Evolutionary conservation across 2,329 filamentous ascomycete genomes (phyloP).

Genomic region (Trichophyton benhamiae): DNA sequence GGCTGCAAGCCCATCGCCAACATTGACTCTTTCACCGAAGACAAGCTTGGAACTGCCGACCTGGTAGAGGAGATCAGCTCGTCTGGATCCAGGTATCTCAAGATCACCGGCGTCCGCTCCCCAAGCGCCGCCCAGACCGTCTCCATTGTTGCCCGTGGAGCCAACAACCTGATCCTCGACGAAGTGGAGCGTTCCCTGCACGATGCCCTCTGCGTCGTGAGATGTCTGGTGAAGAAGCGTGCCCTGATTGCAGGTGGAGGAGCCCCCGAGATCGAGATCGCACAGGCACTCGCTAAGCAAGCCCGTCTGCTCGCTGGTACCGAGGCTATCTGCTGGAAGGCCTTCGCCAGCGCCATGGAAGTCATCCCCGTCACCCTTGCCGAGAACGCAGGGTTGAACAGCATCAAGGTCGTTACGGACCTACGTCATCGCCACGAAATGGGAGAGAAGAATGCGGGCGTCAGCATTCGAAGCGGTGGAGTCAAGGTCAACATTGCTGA

Average conservation of each 20-base stretch:
- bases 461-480: conserved; percentile 94
- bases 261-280: conserved; percentile 92
- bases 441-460: conserved; percentile 89
- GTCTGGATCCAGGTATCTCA: conserved; percentile 82
- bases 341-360: conserved; percentile 94
- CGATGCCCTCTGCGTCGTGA: conserved; percentile 93
- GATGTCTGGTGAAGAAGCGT: conserved; percentile 98
- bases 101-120: conserved; percentile 80
- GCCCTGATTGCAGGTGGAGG: conserved; percentile 96
- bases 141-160: conserved; percentile 85
- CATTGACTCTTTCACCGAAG: conserved; percentile 95
- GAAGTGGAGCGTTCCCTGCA: conserved; percentile 94
- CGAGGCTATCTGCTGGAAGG: conserved; percentile 97
- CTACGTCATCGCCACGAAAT: conserved; percentile 86
- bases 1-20: conserved; percentile 98
- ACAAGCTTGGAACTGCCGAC: conserved; percentile 90
- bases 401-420: conserved; percentile 97
- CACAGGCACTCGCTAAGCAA: conserved; percentile 69
- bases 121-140: conserved; percentile 65
- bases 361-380: conserved; percentile 93
- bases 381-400: conserved; percentile 94
- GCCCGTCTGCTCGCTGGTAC: conserved; percentile 76
- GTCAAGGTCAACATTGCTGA: conserved; percentile 95
- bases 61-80: conserved; percentile 84
- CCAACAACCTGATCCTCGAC: conserved; percentile 87